phyloP scores from a whole-genome alignment of 345 rosid genomes.

The Linum lewisii region DNA sequence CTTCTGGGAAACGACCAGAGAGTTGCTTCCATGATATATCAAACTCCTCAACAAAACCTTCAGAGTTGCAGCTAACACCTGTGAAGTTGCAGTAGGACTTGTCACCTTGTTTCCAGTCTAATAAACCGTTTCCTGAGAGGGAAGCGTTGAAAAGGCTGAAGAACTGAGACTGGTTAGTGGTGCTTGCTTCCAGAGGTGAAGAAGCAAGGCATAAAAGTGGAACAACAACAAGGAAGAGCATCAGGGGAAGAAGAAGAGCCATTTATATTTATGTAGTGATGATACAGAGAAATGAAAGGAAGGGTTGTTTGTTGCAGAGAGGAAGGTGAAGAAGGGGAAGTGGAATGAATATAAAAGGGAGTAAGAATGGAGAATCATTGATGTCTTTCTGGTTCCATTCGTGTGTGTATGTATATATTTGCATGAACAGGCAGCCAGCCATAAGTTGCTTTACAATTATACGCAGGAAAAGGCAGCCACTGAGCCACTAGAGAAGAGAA shows the following conservation, averaged over 20 bases:
- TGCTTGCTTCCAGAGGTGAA: constrained; percentile 20
- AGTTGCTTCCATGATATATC: constrained; percentile 53
- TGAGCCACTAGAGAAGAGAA: too few relatives aligned
- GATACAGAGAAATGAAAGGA: too few relatives aligned
- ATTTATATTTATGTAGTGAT: too few relatives aligned
- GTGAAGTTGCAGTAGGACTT: constrained; percentile 48
- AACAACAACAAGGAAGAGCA: constrained; percentile 21
- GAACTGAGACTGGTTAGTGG: constrained; percentile 42
- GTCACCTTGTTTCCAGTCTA: constrained; percentile 48
- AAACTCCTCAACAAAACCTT: constrained; percentile 46
- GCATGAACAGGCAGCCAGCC: too few relatives aligned
- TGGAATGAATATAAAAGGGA: too few relatives aligned
- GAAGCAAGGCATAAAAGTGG: constrained; percentile 20
- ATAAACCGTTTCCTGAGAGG: constrained; percentile 39
- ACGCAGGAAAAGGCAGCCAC: too few relatives aligned
- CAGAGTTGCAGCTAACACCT: constrained; percentile 52
- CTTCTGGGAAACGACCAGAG: constrained; percentile 55
- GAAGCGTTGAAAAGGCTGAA: constrained; percentile 51
- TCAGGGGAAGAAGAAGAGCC: constrained; percentile 23
- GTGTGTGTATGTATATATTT: too few relatives aligned
- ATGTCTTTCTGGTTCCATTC: too few relatives aligned
- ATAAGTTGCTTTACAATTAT: too few relatives aligned
- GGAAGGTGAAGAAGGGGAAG: too few relatives aligned
- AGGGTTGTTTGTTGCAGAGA: too few relatives aligned
- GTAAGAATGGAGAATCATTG: too few relatives aligned